Base-by-base conservation (phyloP, 75 land plant species). In the Gnetum montanum region DNA sequence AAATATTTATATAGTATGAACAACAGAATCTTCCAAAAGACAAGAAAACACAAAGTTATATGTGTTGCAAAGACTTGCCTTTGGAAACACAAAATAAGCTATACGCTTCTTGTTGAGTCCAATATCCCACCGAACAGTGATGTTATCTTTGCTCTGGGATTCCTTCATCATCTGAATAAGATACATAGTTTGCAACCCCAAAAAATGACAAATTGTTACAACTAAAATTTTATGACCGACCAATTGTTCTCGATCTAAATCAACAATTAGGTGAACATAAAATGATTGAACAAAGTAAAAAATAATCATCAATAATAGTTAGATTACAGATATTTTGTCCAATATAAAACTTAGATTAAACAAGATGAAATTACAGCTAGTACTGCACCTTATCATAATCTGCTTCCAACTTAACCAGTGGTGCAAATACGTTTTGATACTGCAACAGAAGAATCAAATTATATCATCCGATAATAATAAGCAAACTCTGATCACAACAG, bases 361-460 rank as follows among this genome's bases (percentile, higher is more conserved):
- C n/a, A n/a, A n/a, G n/a, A n/a, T n/a, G n/a, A n/a, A n/a, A n/a
- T n/a, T n/a, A n/a, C n/a, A n/a, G n/a, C n/a, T n/a, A 60, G 2
- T 5, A 8, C 6, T 38, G 40, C 79, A 92, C 99, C 80, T 95
- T 95, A 60, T 95, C 99, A 68, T 95, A 95, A 57, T 95, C 99
- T 30, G 99, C 99, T 63, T 95, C 99, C 61, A 95, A 71, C 68
- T 95, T 95, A 35, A 95, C 79, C 35, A 95, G 77, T 34, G 99
- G 99, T 20, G 93, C 99, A 79, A 95, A 95, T 16, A 95, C 96
- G 72, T 95, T 93, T 93, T 93, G 98, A 61, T 93, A 89, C 98
- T 93, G 86, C 64, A 55, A 46, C 28, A 11, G 22, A 5, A 46
- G 29, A 57, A 1, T 18, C 6, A 16, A 22, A 43, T 6, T 27